A percentile compares a stretch with the other conserved stretches of the same genome.
Conservation (phyloP, 1,284 basidiomycete species). For the Coniferiporia sulphurascens region DNA sequence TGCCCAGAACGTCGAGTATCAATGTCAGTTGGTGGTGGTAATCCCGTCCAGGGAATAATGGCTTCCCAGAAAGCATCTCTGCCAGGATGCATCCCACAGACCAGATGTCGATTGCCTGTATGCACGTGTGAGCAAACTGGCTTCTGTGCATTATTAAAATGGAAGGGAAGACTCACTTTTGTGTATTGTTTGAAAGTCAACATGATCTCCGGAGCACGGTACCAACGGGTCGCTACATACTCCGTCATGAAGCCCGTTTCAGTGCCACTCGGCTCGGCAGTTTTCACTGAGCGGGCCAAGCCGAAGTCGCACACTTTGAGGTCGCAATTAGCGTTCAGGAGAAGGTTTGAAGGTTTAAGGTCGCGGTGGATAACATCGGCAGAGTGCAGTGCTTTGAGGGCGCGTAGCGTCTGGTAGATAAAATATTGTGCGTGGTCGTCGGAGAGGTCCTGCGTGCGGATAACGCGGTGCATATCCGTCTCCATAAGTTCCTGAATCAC, state of each 20-base stretch:
- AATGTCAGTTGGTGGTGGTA: slow-evolving; percentile 93
- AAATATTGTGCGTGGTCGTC: slow-evolving; percentile 81
- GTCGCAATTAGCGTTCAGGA: slow-evolving; percentile 96
- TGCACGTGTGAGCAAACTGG: slow-evolving; percentile 17
- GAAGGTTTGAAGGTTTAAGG: slow-evolving; percentile 91
- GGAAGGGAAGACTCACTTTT: slow-evolving; percentile 47
- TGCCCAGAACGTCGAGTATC: slow-evolving; percentile 90
- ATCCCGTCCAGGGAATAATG: slow-evolving; percentile 93
- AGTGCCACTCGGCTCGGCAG: slow-evolving; percentile 78
- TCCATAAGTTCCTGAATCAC: slow-evolving; percentile 79
- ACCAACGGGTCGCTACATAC: slow-evolving; percentile 94
- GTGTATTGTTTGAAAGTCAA: slow-evolving; percentile 95
- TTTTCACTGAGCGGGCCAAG: slow-evolving; percentile 82
- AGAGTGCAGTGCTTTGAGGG: slow-evolving; percentile 90
- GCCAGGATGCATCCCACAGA: slow-evolving; percentile 96
- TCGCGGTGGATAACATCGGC: slow-evolving; percentile 95
- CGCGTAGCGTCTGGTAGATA: slow-evolving; percentile 85
- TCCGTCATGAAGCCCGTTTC: slow-evolving; percentile 92
- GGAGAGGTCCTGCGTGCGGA: slow-evolving; percentile 74
- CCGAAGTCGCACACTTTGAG: slow-evolving; percentile 95
- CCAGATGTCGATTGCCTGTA: slow-evolving; percentile 87
- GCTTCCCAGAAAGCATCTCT: slow-evolving; percentile 93
- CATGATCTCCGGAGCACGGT: slow-evolving; percentile 95
- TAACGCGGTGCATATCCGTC: slow-evolving; percentile 69
- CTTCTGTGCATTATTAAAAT: slow-evolving; percentile 23